Conservation (phyloP, 108 stramenopile genomes). For the Mediolabrus comicus region DNA sequence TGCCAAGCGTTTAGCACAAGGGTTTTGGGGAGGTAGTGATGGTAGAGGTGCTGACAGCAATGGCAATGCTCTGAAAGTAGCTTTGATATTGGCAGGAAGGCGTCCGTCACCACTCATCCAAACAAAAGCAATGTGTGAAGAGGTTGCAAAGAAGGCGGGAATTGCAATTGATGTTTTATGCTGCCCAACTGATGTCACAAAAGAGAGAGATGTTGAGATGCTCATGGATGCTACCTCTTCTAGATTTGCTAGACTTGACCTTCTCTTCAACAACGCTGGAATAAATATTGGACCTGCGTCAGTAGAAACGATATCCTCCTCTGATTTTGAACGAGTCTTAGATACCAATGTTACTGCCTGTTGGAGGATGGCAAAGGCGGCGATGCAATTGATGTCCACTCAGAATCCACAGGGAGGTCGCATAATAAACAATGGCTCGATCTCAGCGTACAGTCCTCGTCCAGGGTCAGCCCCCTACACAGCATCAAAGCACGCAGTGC, state of each 20-base stretch:
- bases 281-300: conserved; percentile 51
- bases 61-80: conserved; percentile 22
- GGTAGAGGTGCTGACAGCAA: conserved; percentile 22
- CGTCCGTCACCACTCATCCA: conserved; percentile 47
- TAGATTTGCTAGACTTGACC: conserved; percentile 48
- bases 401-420: conserved; percentile 56
- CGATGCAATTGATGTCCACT: conserved; percentile 62
- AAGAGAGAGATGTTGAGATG: conserved; percentile 47
- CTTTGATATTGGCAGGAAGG: conserved; percentile 64
- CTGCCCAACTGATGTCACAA: conserved; percentile 58
- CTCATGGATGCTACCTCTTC: conserved; percentile 34
- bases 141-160: conserved; percentile 2
- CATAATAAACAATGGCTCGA: conserved; percentile 79
- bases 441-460: conserved; percentile 66
- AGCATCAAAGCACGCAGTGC: conserved; percentile 72
- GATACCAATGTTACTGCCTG: conserved; percentile 71
- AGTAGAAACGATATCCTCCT: conserved; percentile 43
- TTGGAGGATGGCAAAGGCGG: conserved; percentile 68
- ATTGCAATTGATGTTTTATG: conserved; percentile 25
- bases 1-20: conserved; percentile 48
- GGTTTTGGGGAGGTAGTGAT: conserved; percentile 41
- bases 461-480: conserved; percentile 76
- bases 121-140: conserved; percentile 29
- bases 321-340: conserved; percentile 58
- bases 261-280: conserved; percentile 84